These are phyloP conservation scores for Sarocladium strictum DNA, from an alignment of 2,329 filamentous ascomycete genomes.

Conservation along the genomic window DNA sequence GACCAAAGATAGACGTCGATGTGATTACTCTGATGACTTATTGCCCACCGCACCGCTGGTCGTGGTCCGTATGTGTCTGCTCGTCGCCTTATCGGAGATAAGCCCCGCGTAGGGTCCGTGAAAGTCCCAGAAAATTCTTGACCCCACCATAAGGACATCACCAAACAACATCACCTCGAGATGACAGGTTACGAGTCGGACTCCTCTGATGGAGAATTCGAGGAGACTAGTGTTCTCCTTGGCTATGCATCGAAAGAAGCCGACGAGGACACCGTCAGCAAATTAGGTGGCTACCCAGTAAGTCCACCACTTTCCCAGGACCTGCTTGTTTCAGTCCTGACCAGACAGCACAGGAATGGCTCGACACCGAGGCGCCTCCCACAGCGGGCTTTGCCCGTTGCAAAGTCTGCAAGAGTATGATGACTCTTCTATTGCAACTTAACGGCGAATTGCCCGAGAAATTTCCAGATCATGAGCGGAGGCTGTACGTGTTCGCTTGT, in stretches of 20 bases:
- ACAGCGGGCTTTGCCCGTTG: slow-evolving; percentile 76
- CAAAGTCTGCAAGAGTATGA: slow-evolving; percentile 76
- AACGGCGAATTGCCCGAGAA: slow-evolving; percentile 83
- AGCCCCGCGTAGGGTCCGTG: slow-evolving; percentile 21
- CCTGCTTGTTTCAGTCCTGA: slow-evolving; percentile 4
- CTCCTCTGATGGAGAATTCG: slow-evolving; percentile 65
- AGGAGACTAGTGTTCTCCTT: slow-evolving; percentile 80
- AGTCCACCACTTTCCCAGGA: slow-evolving; percentile 27
- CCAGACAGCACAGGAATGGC: slow-evolving; percentile 63
- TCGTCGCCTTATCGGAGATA: slow-evolving; percentile 10
- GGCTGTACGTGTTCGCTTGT: slow-evolving; percentile 83
- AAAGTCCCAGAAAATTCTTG: slow-evolving; percentile 30
- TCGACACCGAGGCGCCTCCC: slow-evolving; percentile 64
- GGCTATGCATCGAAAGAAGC: slow-evolving; percentile 81
- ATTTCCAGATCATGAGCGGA: slow-evolving; percentile 81
- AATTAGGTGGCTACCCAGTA: slow-evolving; percentile 83
- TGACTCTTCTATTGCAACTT: slow-evolving; percentile 82
- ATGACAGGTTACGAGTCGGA: slow-evolving; percentile 87
- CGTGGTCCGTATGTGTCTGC: background rate
- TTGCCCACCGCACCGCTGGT: too few relatives aligned
- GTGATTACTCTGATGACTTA: slow-evolving; percentile 19
- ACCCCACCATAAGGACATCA: slow-evolving; percentile 29
- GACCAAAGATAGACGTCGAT: slow-evolving; percentile 31
- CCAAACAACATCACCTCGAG: slow-evolving; percentile 13
- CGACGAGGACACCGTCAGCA: slow-evolving; percentile 74